Percentiles rank a stretch among this genome's conserved stretches.
Conservation (phyloP, 2,329 filamentous ascomycete species). For the Pseudohalonectria lignicola region DNA sequence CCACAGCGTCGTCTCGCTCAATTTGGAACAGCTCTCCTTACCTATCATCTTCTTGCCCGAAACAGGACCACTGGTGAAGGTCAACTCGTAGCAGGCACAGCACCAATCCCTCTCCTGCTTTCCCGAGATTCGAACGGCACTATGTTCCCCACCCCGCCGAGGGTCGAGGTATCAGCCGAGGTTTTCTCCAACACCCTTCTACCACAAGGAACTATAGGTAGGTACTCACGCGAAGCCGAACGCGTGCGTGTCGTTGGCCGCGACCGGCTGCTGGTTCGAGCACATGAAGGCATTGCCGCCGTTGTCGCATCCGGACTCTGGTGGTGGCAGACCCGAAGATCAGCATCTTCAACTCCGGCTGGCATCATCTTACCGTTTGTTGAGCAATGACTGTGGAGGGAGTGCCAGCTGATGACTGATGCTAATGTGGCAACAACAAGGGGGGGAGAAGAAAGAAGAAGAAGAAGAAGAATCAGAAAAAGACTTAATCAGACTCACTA, state of each 20-base stretch:
- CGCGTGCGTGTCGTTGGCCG: slow-evolving; percentile 33
- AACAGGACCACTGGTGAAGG: slow-evolving; percentile 43
- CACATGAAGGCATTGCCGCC: slow-evolving; percentile 43
- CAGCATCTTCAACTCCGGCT: neutral
- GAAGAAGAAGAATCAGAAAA: neutral
- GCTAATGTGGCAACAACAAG: too few relatives aligned
- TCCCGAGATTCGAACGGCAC: slow-evolving; percentile 32
- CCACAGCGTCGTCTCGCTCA: too few relatives aligned
- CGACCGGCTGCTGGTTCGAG: slow-evolving; percentile 38
- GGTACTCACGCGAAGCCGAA: slow-evolving; percentile 37
- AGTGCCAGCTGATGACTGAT: too few relatives aligned
- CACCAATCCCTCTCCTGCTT: slow-evolving; percentile 32
- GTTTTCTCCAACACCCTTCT: too few relatives aligned
- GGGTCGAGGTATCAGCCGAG: neutral
- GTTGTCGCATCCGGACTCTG: slow-evolving; percentile 21
- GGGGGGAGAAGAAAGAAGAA: neutral
- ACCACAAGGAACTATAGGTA: too few relatives aligned
- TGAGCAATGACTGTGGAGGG: too few relatives aligned
- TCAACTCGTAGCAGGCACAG: slow-evolving; percentile 48
- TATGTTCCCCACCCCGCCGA: too few relatives aligned
- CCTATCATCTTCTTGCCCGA: slow-evolving; percentile 44
- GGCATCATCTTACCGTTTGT: neutral
- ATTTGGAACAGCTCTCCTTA: too few relatives aligned
- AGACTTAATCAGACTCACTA: neutral
- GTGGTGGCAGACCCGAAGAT: neutral